Evolutionary conservation across 345 rosid species (phyloP).

Genomic region (Gossypioides kirkii): DNA sequence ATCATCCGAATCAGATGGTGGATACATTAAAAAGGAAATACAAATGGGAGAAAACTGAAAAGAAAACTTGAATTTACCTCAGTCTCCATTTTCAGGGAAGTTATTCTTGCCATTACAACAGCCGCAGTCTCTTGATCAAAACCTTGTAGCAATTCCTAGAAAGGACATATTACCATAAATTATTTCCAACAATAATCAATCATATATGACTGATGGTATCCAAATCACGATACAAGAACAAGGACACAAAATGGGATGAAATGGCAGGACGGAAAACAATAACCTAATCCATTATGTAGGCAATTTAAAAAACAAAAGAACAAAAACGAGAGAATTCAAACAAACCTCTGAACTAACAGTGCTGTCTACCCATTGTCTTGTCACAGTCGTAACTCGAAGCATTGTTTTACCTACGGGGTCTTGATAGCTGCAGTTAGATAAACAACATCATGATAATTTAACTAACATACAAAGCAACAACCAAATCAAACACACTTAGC

Average conservation of each 20-base stretch:
- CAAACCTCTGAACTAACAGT: slow-evolving; percentile 85
- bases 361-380: slow-evolving; percentile 85
- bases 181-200: not conserved
- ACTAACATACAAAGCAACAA: slow-evolving; percentile 6
- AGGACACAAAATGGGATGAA: too few species aligned
- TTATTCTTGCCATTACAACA: slow-evolving; percentile 85
- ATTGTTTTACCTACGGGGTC: slow-evolving; percentile 51
- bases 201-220: not conserved
- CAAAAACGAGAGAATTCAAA: slow-evolving; percentile 17
- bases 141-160: slow-evolving; percentile 85
- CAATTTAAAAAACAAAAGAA: slow-evolving; percentile 7
- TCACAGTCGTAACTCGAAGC: slow-evolving; percentile 76
- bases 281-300: not conserved
- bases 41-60: not conserved
- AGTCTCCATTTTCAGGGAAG: slow-evolving; percentile 91
- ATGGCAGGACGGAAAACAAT: too few species aligned
- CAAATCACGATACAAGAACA: not conserved
- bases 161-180: slow-evolving; percentile 3
- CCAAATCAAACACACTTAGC: not conserved
- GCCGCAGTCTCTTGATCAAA: slow-evolving; percentile 99
- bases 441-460: slow-evolving; percentile 8
- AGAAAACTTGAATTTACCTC: slow-evolving; percentile 48
- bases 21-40: slow-evolving; percentile 1
- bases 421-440: slow-evolving; percentile 20
- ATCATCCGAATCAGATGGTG: not conserved